phyloP scores from a whole-genome alignment of 2,329 filamentous ascomycete genomes.

The Aspergillus uvarum region DNA sequence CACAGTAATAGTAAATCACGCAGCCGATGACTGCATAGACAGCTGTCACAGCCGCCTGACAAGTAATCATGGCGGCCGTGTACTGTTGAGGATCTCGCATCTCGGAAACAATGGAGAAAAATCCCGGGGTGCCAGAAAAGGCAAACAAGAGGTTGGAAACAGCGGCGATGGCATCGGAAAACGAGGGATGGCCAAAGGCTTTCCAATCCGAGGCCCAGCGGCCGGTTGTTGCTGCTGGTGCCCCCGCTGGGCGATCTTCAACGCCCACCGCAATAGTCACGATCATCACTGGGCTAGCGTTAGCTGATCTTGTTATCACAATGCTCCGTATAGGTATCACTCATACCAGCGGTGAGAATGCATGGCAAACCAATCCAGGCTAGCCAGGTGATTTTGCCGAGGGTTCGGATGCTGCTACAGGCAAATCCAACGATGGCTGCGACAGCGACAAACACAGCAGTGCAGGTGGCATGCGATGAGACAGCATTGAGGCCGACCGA shows the following conservation, averaged over 20 bases:
- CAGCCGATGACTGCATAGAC: conserved; percentile 34
- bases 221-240: conserved; percentile 24
- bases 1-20: conserved; percentile 48
- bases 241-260: conserved; percentile 33
- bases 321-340: neutral
- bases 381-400: conserved; percentile 33
- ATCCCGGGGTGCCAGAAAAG: conserved; percentile 25
- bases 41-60: conserved; percentile 32
- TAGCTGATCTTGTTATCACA: too few species aligned
- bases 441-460: conserved; percentile 23
- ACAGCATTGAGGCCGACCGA: conserved; percentile 44
- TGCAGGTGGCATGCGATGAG: conserved; percentile 35
- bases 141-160: conserved; percentile 25
- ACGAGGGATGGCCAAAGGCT: conserved; percentile 19
- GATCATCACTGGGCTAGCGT: conserved; percentile 20
- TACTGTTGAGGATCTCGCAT: conserved; percentile 36
- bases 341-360: conserved; percentile 17
- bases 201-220: conserved; percentile 30
- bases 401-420: conserved; percentile 34
- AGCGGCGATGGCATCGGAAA: conserved; percentile 23
- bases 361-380: conserved; percentile 33
- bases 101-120: conserved; percentile 37
- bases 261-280: conserved; percentile 31
- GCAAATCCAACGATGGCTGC: conserved; percentile 20
- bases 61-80: conserved; percentile 28